Evolutionary conservation across 495 filamentous ascomycete species (phyloP).

Genomic region (Tuber magnatum): DNA sequence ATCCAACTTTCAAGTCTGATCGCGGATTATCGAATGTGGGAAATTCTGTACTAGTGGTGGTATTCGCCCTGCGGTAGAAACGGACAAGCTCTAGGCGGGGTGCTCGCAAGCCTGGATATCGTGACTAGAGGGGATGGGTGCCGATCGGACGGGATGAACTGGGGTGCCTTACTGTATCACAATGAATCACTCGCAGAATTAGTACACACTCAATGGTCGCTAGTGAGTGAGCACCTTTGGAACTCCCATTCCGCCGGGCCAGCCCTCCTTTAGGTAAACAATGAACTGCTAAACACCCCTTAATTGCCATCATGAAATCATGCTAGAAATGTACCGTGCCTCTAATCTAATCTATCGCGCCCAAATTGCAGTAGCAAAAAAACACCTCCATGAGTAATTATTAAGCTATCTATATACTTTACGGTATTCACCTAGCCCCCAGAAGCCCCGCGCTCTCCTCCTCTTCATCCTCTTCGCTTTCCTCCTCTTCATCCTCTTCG

Average conservation of each 20-base stretch:
- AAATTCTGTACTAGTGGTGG: not conserved
- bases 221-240: not conserved
- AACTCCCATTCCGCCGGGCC: not conserved
- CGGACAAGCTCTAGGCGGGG: not conserved
- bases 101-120: not conserved
- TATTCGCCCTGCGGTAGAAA: too few species aligned
- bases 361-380: not conserved
- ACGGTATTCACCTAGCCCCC: conserved; percentile 3
- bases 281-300: not conserved
- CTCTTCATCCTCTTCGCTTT: conserved; percentile 41
- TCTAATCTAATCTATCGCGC: not conserved
- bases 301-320: not conserved
- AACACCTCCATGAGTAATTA: not conserved
- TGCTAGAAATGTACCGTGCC: not conserved
- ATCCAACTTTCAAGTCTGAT: not conserved
- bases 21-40: not conserved
- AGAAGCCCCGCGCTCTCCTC: conserved; percentile 33
- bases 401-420: not conserved
- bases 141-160: not conserved
- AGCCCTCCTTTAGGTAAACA: not conserved
- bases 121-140: not conserved
- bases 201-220: not conserved
- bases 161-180: not conserved
- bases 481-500: conserved; percentile 47
- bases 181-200: not conserved